Conservation (phyloP, 2,329 filamentous ascomycete species). For the Helicocarpus griseus region DNA sequence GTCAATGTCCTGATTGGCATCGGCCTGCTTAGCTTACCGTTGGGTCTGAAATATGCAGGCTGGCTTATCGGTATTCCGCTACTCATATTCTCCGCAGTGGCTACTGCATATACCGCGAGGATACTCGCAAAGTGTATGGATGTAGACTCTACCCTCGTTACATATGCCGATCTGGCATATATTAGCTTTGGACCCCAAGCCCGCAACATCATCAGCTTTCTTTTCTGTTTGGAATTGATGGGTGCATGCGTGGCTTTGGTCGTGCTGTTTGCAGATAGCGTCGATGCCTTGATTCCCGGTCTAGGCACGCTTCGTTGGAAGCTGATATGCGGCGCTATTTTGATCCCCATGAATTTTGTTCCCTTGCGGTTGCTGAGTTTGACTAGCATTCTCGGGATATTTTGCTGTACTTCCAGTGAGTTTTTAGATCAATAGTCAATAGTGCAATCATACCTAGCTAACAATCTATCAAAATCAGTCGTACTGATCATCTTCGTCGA, state of each 20-base stretch:
- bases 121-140: constrained; percentile 83
- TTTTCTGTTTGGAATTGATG: constrained; percentile 81
- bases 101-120: constrained; percentile 78
- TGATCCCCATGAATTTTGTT: constrained; percentile 75
- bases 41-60: constrained; percentile 78
- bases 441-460: not conserved
- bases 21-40: constrained; percentile 75
- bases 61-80: constrained; percentile 76
- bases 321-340: constrained; percentile 64
- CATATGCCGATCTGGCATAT: constrained; percentile 87
- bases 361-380: constrained; percentile 78
- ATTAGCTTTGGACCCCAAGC: constrained; percentile 79
- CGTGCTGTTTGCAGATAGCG: constrained; percentile 86
- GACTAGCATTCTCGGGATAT: constrained; percentile 84
- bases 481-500: constrained; percentile 75
- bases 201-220: constrained; percentile 67
- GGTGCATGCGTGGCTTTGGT: constrained; percentile 83
- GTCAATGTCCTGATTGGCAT: constrained; percentile 89
- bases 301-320: constrained; percentile 69
- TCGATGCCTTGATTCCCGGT: constrained; percentile 66
- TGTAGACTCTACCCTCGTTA: constrained; percentile 73
- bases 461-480: constrained; percentile 45
- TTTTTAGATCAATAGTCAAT: constrained; percentile 18
- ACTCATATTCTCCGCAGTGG: constrained; percentile 60
- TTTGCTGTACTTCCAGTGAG: constrained; percentile 80